Evolutionary conservation across 305 asterid species (phyloP).

Genomic region (Fraxinus albicans): DNA sequence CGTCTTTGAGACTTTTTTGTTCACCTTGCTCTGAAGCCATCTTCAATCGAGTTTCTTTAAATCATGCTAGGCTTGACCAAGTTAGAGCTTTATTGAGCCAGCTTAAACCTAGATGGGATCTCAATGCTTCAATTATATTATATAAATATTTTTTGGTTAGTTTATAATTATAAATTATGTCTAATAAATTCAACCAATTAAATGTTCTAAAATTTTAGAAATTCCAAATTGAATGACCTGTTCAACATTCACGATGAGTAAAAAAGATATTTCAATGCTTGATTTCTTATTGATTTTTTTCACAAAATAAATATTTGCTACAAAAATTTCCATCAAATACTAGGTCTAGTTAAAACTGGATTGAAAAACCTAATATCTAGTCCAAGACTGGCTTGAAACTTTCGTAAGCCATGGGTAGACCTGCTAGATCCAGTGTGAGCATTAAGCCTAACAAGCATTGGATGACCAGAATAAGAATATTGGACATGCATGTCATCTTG

Average conservation of each 20-base stretch:
- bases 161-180: background rate
- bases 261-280: background rate
- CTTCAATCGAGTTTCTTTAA: background rate
- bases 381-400: background rate
- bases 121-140: constrained; percentile 3
- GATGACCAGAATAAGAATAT: background rate
- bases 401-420: background rate
- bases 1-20: background rate
- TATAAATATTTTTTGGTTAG: background rate
- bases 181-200: background rate
- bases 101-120: background rate
- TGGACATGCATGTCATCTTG: background rate
- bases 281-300: background rate
- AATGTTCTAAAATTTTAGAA: background rate
- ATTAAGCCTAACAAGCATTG: background rate
- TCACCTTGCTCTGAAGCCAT: background rate
- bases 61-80: background rate
- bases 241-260: background rate
- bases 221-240: background rate
- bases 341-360: background rate
- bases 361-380: background rate
- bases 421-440: background rate
- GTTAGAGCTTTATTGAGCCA: constrained; percentile 4
- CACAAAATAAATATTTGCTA: background rate
- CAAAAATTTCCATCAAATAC: background rate